These are phyloP conservation scores for Tetratostichococcus sp. DNA, from an alignment of 139 green algal genomes.

Conservation along the genomic window DNA sequence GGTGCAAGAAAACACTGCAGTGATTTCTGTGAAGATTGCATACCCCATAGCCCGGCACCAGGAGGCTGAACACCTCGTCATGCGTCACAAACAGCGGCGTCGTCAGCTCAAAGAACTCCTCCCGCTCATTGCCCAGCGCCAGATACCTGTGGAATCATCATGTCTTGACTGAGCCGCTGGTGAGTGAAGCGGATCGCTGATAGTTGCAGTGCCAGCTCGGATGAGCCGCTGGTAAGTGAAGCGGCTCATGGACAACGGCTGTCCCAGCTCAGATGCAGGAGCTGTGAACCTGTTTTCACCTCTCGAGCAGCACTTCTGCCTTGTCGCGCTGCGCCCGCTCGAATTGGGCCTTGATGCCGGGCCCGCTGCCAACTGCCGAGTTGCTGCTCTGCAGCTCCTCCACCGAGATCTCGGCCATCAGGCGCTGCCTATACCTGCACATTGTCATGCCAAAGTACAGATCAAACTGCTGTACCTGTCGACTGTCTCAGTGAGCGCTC, in stretches of 20 bases:
- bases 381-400: neutral
- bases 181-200: too few species aligned
- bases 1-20: too few species aligned
- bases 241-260: too few species aligned
- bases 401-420: constrained; percentile 3
- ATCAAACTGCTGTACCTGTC: neutral
- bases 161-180: too few species aligned
- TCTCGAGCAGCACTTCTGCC: constrained; percentile 1
- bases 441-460: neutral
- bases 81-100: constrained; percentile 20
- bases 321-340: constrained; percentile 1
- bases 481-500: too few species aligned
- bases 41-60: constrained; percentile 18
- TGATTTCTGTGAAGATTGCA: neutral
- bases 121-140: constrained; percentile 2
- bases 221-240: too few species aligned
- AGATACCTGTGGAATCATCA: neutral
- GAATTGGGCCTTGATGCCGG: neutral
- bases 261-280: too few species aligned
- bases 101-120: constrained; percentile 15
- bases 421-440: constrained; percentile 16
- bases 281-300: too few species aligned
- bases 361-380: neutral
- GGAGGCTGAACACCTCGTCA: constrained; percentile 2
- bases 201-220: too few species aligned